These are phyloP conservation scores for Fusarium zealandicum DNA, from an alignment of 2,329 filamentous ascomycete genomes.

Conservation along the genomic window DNA sequence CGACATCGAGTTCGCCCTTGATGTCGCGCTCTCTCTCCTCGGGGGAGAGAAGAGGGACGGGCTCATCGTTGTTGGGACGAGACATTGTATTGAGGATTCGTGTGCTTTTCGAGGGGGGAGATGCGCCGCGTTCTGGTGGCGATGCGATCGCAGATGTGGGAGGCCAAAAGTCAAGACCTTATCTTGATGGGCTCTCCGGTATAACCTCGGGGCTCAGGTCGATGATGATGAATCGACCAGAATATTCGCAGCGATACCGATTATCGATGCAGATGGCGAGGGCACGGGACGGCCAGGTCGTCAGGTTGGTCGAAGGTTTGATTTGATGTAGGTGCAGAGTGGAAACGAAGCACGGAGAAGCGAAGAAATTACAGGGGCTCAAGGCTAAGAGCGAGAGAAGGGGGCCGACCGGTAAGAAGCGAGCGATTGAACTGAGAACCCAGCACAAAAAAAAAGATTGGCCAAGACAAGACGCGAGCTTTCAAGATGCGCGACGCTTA, in stretches of 20 bases:
- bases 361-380: slow-evolving; percentile 36
- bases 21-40: slow-evolving; percentile 44
- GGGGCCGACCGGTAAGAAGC: slow-evolving; percentile 31
- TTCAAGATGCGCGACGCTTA: slow-evolving; percentile 15
- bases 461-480: neutral
- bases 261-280: slow-evolving; percentile 20
- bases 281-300: slow-evolving; percentile 16
- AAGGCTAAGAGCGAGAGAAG: slow-evolving; percentile 15
- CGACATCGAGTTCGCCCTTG: slow-evolving; percentile 45
- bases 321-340: slow-evolving; percentile 32
- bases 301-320: slow-evolving; percentile 14
- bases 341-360: slow-evolving; percentile 33
- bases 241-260: slow-evolving; percentile 19
- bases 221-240: slow-evolving; percentile 14
- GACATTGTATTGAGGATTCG: slow-evolving; percentile 40
- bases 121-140: slow-evolving; percentile 24
- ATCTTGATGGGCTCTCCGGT: slow-evolving; percentile 15
- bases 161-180: neutral
- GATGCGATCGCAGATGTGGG: slow-evolving; percentile 9
- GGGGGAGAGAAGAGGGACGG: slow-evolving; percentile 42
- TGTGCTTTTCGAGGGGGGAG: neutral
- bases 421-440: slow-evolving; percentile 32
- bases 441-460: slow-evolving; percentile 21
- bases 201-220: slow-evolving; percentile 13
- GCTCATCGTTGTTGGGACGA: slow-evolving; percentile 44